These are phyloP conservation scores for Penicillium glabrum DNA, from an alignment of 2,329 filamentous ascomycete species.

Conservation along the genomic window DNA sequence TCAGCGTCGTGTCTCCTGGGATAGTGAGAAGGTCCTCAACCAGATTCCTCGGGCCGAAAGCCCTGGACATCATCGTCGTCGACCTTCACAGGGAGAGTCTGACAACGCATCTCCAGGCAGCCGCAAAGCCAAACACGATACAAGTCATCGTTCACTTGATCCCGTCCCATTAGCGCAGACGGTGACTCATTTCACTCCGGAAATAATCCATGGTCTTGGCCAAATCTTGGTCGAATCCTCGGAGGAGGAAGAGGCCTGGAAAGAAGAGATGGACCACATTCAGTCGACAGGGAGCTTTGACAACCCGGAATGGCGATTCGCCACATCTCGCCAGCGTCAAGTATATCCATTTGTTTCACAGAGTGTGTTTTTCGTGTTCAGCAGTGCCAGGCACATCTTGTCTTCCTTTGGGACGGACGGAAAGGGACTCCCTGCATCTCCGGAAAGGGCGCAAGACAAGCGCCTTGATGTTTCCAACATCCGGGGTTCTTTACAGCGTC, in stretches of 20 bases:
- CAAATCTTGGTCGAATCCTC: constrained; percentile 36
- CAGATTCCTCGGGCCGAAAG: constrained; percentile 20
- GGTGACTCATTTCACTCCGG: constrained; percentile 35
- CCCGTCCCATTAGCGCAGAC: constrained; percentile 28
- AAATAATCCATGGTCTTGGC: constrained; percentile 39
- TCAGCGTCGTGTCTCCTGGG: constrained; percentile 39
- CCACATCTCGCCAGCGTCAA: constrained; percentile 37
- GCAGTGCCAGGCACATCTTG: constrained; percentile 41
- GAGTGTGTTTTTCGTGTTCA: constrained; percentile 46
- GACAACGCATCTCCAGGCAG: constrained; percentile 21
- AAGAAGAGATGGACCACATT: constrained; percentile 38
- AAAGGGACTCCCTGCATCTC: constrained; percentile 2
- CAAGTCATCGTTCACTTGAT: constrained; percentile 11
- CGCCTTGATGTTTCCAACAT: constrained; percentile 32
- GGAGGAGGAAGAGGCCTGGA: constrained; percentile 40
- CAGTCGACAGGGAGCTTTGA: constrained; percentile 38
- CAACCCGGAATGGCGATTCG: constrained; percentile 38
- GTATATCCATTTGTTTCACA: constrained; percentile 45
- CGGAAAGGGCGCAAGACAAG: not conserved
- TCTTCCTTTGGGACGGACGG: constrained; percentile 37
- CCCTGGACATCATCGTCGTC: constrained; percentile 4
- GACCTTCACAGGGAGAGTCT: constrained; percentile 7
- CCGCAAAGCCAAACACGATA: constrained; percentile 14
- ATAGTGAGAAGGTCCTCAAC: constrained; percentile 37
- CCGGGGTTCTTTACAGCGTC: constrained; percentile 33